These are phyloP conservation scores for Cryphonectria radicalis DNA, from an alignment of 2,329 filamentous ascomycete genomes.

Conservation along the genomic window DNA sequence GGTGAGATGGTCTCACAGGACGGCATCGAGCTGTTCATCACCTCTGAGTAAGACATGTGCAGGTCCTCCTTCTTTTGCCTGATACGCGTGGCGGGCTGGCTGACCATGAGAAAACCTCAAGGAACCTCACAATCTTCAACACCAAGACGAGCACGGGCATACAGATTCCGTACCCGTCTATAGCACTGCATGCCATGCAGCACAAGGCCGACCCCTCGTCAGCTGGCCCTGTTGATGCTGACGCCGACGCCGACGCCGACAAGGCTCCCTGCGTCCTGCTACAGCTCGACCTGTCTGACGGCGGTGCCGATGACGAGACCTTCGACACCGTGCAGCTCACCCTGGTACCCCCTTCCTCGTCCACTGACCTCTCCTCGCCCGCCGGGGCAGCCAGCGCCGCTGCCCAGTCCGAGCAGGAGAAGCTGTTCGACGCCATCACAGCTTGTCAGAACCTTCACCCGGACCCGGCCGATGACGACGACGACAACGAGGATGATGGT, in stretches of 20 bases:
- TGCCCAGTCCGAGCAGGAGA: constrained; percentile 41
- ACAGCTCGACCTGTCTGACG: constrained; percentile 68
- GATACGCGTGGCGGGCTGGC: constrained; percentile 9
- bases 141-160: constrained; percentile 60
- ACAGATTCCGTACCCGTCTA: constrained; percentile 73
- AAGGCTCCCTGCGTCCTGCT: constrained; percentile 63
- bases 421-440: constrained; percentile 72
- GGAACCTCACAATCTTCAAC: constrained; percentile 68
- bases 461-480: constrained; percentile 65
- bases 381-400: constrained; percentile 31
- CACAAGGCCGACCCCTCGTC: constrained; percentile 45
- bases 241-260: constrained; percentile 32
- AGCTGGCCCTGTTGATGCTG: neutral
- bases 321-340: constrained; percentile 70
- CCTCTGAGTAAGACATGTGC: constrained; percentile 54
- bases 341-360: constrained; percentile 55
- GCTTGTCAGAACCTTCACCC: constrained; percentile 78
- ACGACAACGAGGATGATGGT: constrained; percentile 56
- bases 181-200: constrained; percentile 77
- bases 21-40: constrained; percentile 61
- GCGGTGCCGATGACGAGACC: constrained; percentile 64
- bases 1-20: constrained; percentile 48
- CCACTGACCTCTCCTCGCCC: constrained; percentile 29
- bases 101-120: constrained; percentile 36
- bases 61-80: too few species aligned